Evolutionary conservation across 441 rosid species (phyloP).

Genomic region (Jatropha multifida): DNA sequence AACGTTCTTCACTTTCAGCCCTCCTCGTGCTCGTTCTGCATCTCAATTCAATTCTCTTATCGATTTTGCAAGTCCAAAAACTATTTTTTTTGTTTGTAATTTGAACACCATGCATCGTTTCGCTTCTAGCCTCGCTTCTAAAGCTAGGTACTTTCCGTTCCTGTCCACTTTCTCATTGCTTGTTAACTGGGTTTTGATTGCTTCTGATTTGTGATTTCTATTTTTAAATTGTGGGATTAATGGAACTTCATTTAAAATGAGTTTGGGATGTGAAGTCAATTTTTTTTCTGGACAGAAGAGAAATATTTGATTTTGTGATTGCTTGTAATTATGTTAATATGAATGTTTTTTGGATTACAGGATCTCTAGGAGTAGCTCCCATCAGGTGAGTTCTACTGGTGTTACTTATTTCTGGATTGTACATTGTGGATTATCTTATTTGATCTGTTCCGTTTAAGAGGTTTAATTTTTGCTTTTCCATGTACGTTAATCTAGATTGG

Average conservation of each 20-base stretch:
- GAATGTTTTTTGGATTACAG: constrained; percentile 30
- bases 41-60: too few relatives aligned
- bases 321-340: not conserved
- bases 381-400: constrained; percentile 40
- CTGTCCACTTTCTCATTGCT: not conserved
- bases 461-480: not conserved
- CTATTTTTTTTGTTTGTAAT: not conserved
- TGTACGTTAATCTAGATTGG: constrained; percentile 48
- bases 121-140: constrained; percentile 68
- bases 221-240: not conserved
- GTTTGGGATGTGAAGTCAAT: not conserved
- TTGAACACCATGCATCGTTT: constrained; percentile 60
- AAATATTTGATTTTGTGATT: constrained; percentile 1
- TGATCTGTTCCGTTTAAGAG: not conserved
- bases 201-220: not conserved
- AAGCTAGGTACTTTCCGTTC: constrained; percentile 53
- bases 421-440: not conserved
- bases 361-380: constrained; percentile 44
- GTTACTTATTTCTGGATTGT: not conserved
- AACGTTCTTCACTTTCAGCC: not conserved
- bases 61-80: not conserved
- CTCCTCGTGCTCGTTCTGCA: not conserved
- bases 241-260: not conserved
- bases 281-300: not conserved
- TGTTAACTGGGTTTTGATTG: not conserved